These are phyloP conservation scores for Penicillium corylophilum DNA, from an alignment of 2,329 filamentous ascomycete species.

Conservation along the genomic window DNA sequence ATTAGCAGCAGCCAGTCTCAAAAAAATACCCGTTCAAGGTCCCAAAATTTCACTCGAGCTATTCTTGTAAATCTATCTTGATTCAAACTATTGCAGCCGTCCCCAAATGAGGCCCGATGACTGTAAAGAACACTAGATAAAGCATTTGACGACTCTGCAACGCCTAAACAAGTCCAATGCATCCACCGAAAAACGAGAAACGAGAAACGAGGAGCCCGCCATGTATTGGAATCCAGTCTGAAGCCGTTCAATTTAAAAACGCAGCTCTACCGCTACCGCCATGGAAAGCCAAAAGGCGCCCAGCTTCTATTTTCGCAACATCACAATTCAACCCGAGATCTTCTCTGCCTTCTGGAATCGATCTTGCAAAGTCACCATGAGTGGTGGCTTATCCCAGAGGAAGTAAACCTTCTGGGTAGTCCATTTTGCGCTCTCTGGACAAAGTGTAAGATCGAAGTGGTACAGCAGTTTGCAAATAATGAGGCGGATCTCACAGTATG, in stretches of 20 bases:
- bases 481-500: constrained; percentile 26
- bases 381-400: constrained; percentile 28
- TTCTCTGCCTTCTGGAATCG: not conserved
- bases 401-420: constrained; percentile 23
- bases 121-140: too few species aligned
- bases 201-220: too few species aligned
- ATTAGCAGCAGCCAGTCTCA: too few species aligned
- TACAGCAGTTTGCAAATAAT: constrained; percentile 28
- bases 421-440: constrained; percentile 19
- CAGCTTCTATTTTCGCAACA: not conserved
- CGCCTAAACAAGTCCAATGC: too few species aligned
- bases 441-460: constrained; percentile 24
- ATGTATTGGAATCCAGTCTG: too few species aligned
- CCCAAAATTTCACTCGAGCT: too few species aligned
- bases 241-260: not conserved
- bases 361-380: constrained; percentile 19
- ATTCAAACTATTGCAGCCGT: too few species aligned
- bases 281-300: not conserved
- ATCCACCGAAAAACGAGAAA: too few species aligned
- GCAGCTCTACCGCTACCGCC: not conserved
- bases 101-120: too few species aligned
- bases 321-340: not conserved
- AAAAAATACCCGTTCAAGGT: too few species aligned
- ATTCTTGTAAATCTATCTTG: too few species aligned
- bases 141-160: too few species aligned